These are phyloP conservation scores for Nakataea oryzae DNA, from an alignment of 2,329 filamentous ascomycete genomes.

Conservation along the genomic window DNA sequence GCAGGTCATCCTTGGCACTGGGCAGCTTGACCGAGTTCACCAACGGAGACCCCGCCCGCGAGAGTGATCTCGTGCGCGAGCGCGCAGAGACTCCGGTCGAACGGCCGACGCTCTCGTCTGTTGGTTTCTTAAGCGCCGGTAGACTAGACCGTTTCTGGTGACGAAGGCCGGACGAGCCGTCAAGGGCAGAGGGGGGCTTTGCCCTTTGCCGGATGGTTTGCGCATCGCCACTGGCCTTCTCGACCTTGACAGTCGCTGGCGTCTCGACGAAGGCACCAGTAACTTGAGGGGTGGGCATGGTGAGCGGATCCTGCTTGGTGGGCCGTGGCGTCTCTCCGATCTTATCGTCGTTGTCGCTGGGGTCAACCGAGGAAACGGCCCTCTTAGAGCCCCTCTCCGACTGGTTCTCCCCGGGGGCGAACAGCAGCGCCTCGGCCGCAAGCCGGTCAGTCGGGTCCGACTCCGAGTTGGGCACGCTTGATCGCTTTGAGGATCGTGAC, in stretches of 20 bases:
- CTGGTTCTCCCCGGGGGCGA: slow-evolving; percentile 38
- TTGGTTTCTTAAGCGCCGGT: neutral
- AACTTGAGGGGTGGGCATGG: slow-evolving; percentile 41
- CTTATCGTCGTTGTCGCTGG: slow-evolving; percentile 19
- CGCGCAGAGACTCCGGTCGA: slow-evolving; percentile 9
- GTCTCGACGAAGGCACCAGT: slow-evolving; percentile 48
- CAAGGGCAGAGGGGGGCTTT: neutral
- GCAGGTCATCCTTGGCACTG: slow-evolving; percentile 44
- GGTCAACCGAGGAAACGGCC: slow-evolving; percentile 33
- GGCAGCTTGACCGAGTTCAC: slow-evolving; percentile 43
- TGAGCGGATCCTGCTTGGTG: slow-evolving; percentile 24
- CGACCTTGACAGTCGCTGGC: slow-evolving; percentile 33
- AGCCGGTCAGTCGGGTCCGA: slow-evolving; percentile 45
- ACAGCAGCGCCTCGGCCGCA: slow-evolving; percentile 44
- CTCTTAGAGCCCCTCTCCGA: slow-evolving; percentile 45
- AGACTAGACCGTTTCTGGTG: neutral
- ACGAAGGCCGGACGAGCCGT: neutral
- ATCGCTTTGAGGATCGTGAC: slow-evolving; percentile 35
- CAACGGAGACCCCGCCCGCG: slow-evolving; percentile 32
- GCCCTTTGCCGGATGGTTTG: neutral
- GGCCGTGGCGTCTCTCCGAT: slow-evolving; percentile 38
- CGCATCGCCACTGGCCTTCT: slow-evolving; percentile 12
- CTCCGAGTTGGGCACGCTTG: slow-evolving; percentile 37
- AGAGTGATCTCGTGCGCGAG: slow-evolving; percentile 21
- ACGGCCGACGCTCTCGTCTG: neutral